phyloP scores from a whole-genome alignment of 2,329 filamentous ascomycete species.

The Sarocladiaceae sp. region DNA sequence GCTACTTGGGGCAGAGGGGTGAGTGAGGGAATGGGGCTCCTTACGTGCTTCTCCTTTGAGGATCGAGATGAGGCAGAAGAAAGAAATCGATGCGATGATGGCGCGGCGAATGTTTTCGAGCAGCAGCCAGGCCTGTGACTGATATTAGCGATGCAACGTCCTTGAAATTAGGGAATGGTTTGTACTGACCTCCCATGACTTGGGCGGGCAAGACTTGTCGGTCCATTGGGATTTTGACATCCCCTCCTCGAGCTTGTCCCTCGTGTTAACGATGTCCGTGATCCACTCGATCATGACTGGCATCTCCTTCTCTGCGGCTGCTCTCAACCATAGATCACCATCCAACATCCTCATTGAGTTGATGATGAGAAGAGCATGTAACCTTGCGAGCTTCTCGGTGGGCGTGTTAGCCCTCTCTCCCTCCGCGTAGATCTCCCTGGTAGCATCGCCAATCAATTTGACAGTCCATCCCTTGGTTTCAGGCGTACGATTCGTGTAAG shows the following conservation, averaged over 20 bases:
- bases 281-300: slow-evolving; percentile 32
- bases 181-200: slow-evolving; percentile 36
- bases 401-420: slow-evolving; percentile 26
- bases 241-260: slow-evolving; percentile 28
- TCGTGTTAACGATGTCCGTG: slow-evolving; percentile 26
- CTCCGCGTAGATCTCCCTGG: slow-evolving; percentile 30
- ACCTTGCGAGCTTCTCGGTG: slow-evolving; percentile 35
- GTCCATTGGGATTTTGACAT: slow-evolving; percentile 16
- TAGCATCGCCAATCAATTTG: slow-evolving; percentile 32
- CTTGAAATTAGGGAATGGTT: no score
- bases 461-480: slow-evolving; percentile 35
- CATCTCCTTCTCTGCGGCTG: slow-evolving; percentile 36
- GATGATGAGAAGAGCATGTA: slow-evolving; percentile 37
- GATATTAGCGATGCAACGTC: background rate
- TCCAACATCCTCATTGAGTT: slow-evolving; percentile 40
- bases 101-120: slow-evolving; percentile 37
- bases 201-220: slow-evolving; percentile 28
- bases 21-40: slow-evolving; percentile 12
- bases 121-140: slow-evolving; percentile 34
- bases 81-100: slow-evolving; percentile 26
- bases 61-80: slow-evolving; percentile 29
- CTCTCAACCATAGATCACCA: slow-evolving; percentile 34
- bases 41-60: slow-evolving; percentile 28
- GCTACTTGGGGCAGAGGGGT: background rate
- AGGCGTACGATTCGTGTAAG: slow-evolving; percentile 32